Percentiles rank a stretch among this genome's conserved stretches.
Evolutionary conservation across 805 yeast genomes (phyloP).

Genomic region (Ogataea ramenticola): DNA sequence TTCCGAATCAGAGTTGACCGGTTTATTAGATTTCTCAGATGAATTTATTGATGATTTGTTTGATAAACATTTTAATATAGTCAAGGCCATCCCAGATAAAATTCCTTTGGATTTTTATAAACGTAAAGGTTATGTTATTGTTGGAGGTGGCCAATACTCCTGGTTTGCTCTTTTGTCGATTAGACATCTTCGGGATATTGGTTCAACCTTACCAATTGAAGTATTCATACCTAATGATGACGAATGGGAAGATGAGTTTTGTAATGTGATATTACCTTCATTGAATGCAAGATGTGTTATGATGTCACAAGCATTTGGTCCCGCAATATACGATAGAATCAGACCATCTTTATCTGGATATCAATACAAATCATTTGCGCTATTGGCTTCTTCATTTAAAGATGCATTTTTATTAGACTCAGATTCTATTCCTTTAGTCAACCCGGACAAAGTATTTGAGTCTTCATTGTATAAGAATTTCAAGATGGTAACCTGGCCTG

Average conservation of each 20-base stretch:
- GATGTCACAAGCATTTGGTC: slow-evolving; percentile 30
- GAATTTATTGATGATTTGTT: slow-evolving; percentile 39
- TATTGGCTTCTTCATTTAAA: slow-evolving; percentile 39
- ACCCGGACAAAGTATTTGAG: slow-evolving; percentile 29
- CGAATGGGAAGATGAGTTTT: slow-evolving; percentile 34
- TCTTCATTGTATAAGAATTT: slow-evolving; percentile 36
- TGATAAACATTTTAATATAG: slow-evolving; percentile 40
- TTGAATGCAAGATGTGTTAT: slow-evolving; percentile 36
- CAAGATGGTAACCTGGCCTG: slow-evolving; percentile 69
- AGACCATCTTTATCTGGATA: slow-evolving; percentile 23
- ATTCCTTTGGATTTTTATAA: slow-evolving; percentile 15
- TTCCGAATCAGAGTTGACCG: slow-evolving; percentile 3
- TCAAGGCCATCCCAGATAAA: slow-evolving; percentile 40
- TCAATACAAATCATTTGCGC: slow-evolving; percentile 35
- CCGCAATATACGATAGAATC: slow-evolving; percentile 9
- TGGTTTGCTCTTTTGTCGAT: slow-evolving; percentile 34
- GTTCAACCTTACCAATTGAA: slow-evolving; percentile 37
- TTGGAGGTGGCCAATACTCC: slow-evolving; percentile 38
- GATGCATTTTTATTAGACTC: slow-evolving; percentile 39
- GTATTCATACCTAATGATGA: slow-evolving; percentile 31
- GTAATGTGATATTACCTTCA: slow-evolving; percentile 32
- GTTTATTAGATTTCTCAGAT: slow-evolving; percentile 10
- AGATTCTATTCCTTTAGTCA: slow-evolving; percentile 36
- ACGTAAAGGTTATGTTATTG: slow-evolving; percentile 30
- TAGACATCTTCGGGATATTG: slow-evolving; percentile 34